Conservation (phyloP, 2,329 filamentous ascomycete species). For the Phaeosphaeriaceae sp. region DNA sequence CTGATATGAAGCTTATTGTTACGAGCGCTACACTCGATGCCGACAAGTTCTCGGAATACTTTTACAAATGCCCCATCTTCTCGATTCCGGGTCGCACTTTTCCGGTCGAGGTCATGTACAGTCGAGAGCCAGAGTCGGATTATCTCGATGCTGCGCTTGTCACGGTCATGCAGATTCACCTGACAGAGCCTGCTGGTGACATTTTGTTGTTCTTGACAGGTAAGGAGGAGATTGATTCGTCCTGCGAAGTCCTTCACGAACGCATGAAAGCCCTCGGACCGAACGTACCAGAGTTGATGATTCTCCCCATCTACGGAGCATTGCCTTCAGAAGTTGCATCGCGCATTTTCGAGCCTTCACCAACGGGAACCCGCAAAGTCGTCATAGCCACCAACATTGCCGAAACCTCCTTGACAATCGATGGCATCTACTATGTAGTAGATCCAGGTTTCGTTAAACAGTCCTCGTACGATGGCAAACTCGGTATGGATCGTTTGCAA, state of each 20-base stretch:
- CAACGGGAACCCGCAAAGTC: slow-evolving; percentile 85
- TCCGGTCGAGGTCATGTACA: slow-evolving; percentile 96
- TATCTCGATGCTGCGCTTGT: slow-evolving; percentile 94
- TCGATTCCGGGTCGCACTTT: slow-evolving; percentile 94
- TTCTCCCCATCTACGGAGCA: slow-evolving; percentile 94
- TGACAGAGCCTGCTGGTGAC: slow-evolving; percentile 90
- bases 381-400: slow-evolving; percentile 99
- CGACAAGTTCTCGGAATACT: slow-evolving; percentile 96
- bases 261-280: slow-evolving; percentile 95
- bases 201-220: slow-evolving; percentile 97
- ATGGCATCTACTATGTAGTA: slow-evolving; percentile 96
- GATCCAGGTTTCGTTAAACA: slow-evolving; percentile 98
- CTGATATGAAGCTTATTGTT: slow-evolving; percentile 97
- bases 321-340: slow-evolving; percentile 94
- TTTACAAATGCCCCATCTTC: slow-evolving; percentile 95
- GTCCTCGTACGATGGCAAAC: slow-evolving; percentile 94
- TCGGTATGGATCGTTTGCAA: slow-evolving; percentile 96
- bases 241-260: slow-evolving; percentile 90
- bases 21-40: slow-evolving; percentile 98
- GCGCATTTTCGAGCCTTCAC: slow-evolving; percentile 91
- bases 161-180: slow-evolving; percentile 97
- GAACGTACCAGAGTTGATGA: slow-evolving; percentile 87
- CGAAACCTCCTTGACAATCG: slow-evolving; percentile 96
- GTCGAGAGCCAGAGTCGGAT: slow-evolving; percentile 91
- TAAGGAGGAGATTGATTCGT: slow-evolving; percentile 96